These are phyloP conservation scores for Artemisia tridentata DNA, from an alignment of 129 eudicot species.

Conservation along the genomic window DNA sequence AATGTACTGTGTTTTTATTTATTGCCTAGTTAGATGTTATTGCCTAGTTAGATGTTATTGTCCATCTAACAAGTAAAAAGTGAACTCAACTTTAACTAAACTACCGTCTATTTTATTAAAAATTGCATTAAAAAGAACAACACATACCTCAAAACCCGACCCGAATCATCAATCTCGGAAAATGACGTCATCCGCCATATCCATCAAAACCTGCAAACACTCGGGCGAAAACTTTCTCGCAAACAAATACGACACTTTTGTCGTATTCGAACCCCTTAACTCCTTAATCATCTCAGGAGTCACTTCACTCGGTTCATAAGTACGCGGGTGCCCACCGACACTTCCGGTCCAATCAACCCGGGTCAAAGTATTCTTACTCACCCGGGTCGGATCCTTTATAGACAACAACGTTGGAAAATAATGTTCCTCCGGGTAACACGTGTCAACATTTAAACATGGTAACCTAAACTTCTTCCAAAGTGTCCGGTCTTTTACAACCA, in stretches of 20 bases:
- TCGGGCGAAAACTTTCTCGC: slow-evolving; percentile 76
- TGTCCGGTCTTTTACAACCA: slow-evolving; percentile 45
- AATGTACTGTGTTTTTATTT: background rate
- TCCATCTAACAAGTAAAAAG: no score
- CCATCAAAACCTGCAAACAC: slow-evolving; percentile 58
- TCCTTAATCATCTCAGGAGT: slow-evolving; percentile 46
- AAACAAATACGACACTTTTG: slow-evolving; percentile 44
- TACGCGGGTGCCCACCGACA: slow-evolving; percentile 66
- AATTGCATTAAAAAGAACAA: no score
- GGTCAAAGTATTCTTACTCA: slow-evolving; percentile 54
- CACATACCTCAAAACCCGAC: slow-evolving; percentile 34
- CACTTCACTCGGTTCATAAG: slow-evolving; percentile 49
- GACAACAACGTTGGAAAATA: slow-evolving; percentile 79
- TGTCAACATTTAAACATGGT: slow-evolving; percentile 52
- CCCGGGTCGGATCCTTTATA: slow-evolving; percentile 72
- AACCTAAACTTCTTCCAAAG: slow-evolving; percentile 65
- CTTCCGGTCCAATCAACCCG: slow-evolving; percentile 79
- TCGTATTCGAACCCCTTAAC: slow-evolving; percentile 54
- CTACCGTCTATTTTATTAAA: no score
- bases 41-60: no score
- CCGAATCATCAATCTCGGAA: slow-evolving; percentile 55
- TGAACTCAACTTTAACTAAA: no score
- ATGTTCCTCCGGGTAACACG: slow-evolving; percentile 90
- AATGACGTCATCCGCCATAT: slow-evolving; percentile 43
- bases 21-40: no score